Evolutionary conservation across 305 asterid genomes (phyloP), one percentile per base, ranked within the genome.

Genomic region (Solanum aculeatissimum): DNA sequence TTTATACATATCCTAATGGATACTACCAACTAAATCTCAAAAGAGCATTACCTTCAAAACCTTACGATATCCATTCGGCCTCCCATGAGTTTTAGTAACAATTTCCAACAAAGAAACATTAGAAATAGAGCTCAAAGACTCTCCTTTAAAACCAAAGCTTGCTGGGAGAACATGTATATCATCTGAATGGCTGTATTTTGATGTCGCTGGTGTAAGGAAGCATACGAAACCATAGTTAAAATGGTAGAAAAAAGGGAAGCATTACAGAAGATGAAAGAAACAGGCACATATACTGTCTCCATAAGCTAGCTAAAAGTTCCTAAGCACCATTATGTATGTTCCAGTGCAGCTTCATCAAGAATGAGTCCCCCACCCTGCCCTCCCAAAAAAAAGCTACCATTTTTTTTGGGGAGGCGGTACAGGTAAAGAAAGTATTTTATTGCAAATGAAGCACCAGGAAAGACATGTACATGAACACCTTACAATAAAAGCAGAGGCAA

Each of bases 21-120:
- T 58, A 86, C 47, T 35, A 79, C 57, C 43, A 29, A 65, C 21
- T 82, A 83, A 81, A 85, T 21, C 38, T 65, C 32, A 63, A 45
- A 66, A 62, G 49, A 75, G 60, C 80, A 83, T 66, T 85, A 94
- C 99, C 98, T 95, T 95, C 89, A 97, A 87, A 78, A 97, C 89
- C 90, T 97, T 97, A 83, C 91, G 94, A 91, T 97, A 97, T 83
- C 99, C 99, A 92, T 93, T 92, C 86, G 98, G 98, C 93, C 89
- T 95, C 53, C 98, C 98, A 55, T 92, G 93, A 70, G 94, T 91
- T 92, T 94, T 97, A 32, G 98, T 90, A 87, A 90, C 86, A 84
- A 95, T 90, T 92, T 95, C 99, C 90, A 97, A 83, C 92, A 93
- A 88, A 84, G 99, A 91, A 88, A 94, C 86, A 53, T 92, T 92